A percentile compares a stretch with the other conserved stretches of the same genome.
These are phyloP conservation scores for Oxytropis ochrocephala DNA, from an alignment of 306 rosid species.

Conservation along the genomic window DNA sequence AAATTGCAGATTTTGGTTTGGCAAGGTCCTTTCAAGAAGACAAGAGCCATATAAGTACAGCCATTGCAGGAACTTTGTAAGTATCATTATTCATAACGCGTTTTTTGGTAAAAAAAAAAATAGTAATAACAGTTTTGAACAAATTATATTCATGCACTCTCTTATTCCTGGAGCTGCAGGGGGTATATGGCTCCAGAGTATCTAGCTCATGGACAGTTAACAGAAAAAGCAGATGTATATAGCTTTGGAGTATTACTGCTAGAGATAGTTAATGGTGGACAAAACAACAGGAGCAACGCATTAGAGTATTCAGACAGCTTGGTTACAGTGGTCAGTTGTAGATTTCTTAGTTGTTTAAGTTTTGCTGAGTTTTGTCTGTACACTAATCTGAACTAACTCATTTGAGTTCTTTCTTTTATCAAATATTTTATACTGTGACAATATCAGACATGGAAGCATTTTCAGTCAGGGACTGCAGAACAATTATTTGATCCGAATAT, in stretches of 20 bases:
- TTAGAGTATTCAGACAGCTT: conserved; percentile 68
- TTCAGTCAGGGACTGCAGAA: conserved; percentile 52
- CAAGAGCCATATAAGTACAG: conserved; percentile 89
- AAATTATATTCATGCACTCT: neutral
- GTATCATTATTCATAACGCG: neutral
- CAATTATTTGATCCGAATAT: conserved; percentile 67
- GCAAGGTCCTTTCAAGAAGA: conserved; percentile 88
- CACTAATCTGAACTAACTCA: no score
- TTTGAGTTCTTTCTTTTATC: no score
- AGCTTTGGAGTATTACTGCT: conserved; percentile 77
- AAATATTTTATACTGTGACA: no score
- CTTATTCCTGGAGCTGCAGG: conserved; percentile 31
- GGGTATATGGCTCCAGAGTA: conserved; percentile 98
- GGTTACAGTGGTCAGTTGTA: conserved; percentile 51
- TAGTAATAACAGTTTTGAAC: neutral
- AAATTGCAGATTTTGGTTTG: conserved; percentile 95
- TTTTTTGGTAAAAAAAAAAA: neutral
- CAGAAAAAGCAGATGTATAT: conserved; percentile 85
- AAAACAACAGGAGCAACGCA: conserved; percentile 67
- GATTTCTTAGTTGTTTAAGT: neutral
- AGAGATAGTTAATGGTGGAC: conserved; percentile 66
- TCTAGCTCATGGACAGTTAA: conserved; percentile 86
- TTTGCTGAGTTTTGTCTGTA: neutral
- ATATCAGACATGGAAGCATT: conserved; percentile 80
- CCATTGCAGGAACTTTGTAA: conserved; percentile 92